Base-by-base conservation (phyloP, 2,329 filamentous ascomycete genomes). In the Aspergillus sp. region DNA sequence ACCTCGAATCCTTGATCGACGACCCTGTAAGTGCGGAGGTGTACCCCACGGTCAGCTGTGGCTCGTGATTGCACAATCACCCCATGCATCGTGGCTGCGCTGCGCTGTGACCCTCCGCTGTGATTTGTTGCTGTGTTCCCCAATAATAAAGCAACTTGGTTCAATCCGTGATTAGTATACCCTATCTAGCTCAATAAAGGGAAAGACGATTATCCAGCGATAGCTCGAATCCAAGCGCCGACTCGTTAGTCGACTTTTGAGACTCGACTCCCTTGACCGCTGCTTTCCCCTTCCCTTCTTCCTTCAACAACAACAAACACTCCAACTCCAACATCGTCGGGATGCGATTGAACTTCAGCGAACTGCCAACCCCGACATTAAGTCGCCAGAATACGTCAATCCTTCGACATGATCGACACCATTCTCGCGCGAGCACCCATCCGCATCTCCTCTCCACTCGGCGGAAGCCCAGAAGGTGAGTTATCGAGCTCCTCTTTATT, bases 361-460 rank as follows among this genome's bases (percentile, higher is more conserved):
- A 71, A 45, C 66, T 73, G 25, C 59, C 71, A 2, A 74, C 72
- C 25, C 73, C 73, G 52, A 69, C 65, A 31, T 41, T 74, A 62
- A 74, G 72, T 63, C 72, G 72, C 17, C 73, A 72, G 55, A 74
- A 68, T 52, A 73, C 72, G 3, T 68, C 62, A 7, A 52, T 68
- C 13, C 55, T 69, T 23, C 62, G 60, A 28, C 66, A 65, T 57
- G 64, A 66, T 22, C 64, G 66, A 13, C 60, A 66, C 57, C 61
- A 65, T 57, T 63, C 59, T 57, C 66, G 64, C 11, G 52, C 60
- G 11, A 67, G 64, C 1, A 74, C 73, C 28, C 72, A 76, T 61
- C 74, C 74, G 30, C 72, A 76, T 60, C 66, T 70, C 8, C 49
- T 76, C n/a, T 72, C 74, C 4, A 67, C 66, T 23, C 70, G 74